Evolutionary conservation across 768 basidiomycete genomes (phyloP).

Genomic region (Rhodosporidiobolus sp.): DNA sequence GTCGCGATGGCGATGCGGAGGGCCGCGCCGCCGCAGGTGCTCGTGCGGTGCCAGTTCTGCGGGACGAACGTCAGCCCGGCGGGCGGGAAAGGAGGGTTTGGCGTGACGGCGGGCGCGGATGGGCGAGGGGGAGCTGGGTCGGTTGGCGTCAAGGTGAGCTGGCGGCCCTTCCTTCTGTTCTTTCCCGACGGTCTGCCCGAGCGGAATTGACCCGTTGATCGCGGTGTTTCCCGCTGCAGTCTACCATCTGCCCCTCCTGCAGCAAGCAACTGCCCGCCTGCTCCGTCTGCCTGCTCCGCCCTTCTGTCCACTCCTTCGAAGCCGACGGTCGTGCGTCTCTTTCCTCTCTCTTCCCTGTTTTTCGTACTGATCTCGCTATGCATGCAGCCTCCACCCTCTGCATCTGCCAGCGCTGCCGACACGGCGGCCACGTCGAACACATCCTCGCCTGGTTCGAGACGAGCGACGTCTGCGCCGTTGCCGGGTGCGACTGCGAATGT

Average conservation of each 20-base stretch:
- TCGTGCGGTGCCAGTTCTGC: slow-evolving; percentile 35
- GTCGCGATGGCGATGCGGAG: slow-evolving; percentile 21
- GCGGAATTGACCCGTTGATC: neutral
- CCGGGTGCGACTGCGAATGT: slow-evolving; percentile 31
- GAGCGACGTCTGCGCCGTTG: slow-evolving; percentile 22
- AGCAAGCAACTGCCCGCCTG: slow-evolving; percentile 37
- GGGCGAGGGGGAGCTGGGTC: neutral
- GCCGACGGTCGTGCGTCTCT: slow-evolving; percentile 25
- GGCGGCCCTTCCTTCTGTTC: neutral
- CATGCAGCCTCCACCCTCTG: slow-evolving; percentile 23
- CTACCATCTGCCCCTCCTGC: slow-evolving; percentile 33
- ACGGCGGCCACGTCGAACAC: slow-evolving; percentile 37
- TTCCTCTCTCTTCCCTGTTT: neutral
- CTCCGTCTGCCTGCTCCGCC: slow-evolving; percentile 31
- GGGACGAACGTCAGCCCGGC: slow-evolving; percentile 13
- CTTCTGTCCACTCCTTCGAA: slow-evolving; percentile 29
- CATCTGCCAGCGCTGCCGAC: slow-evolving; percentile 35
- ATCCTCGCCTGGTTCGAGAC: slow-evolving; percentile 39
- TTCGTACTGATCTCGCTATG: too few species aligned
- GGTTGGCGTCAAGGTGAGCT: slow-evolving; percentile 16
- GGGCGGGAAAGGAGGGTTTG: neutral
- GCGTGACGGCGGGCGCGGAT: neutral
- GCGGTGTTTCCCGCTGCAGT: neutral
- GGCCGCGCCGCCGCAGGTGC: slow-evolving; percentile 28
- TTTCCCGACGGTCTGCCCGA: fast-evolving